Evolutionary conservation across 805 yeast species (phyloP), one percentile per base, ranked within the genome.

Genomic region (Teunomyces tritomae): DNA sequence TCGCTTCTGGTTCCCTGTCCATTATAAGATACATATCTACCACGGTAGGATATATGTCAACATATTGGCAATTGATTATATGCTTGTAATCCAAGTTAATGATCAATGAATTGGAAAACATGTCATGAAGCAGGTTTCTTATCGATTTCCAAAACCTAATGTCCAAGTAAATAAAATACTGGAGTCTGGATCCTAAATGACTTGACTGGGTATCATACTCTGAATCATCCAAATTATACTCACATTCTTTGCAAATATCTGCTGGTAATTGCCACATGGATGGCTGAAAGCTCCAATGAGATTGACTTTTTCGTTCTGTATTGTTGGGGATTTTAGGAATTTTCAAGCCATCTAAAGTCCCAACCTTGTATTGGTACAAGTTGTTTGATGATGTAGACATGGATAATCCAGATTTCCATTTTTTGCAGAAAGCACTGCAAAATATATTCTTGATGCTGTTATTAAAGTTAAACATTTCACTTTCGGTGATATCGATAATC

Each of bases 1-100:
- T 88, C 46, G 80, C 67, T 56, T 90, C 96, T 0, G 97, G 96
- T 59, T 94, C 98, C 50, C 96, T 76, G 59, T 94, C 99, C 52
- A 82, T 70, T 0, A 77, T 67, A 41, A 87, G 73, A 55, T 84
- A 87, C 70, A 85, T 72, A 52, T 88, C 88, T 0, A 87, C 82
- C 11, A 88, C 66, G 7, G 79, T 76, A 0, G 95, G 91, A 62
- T 92, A 92, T 0, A 89, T 71, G 55, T 89, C 95, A 37, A 89
- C 86, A 58, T 89, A 90, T 56, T 89, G 92, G 34, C 79, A 77
- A n/a, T 86, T 83, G 35, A 87, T 68, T n/a, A 84, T 61, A 28
- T 75, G 63, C 57, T 83, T 84, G 60, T 74, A 84, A 10, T 64
- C 67, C 43, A 76, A 63, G 57, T 83, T 83, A 10, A 88, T 79